Evolutionary conservation across 208 protist species (phyloP).

Genomic region (Leishmania amazonensis): DNA sequence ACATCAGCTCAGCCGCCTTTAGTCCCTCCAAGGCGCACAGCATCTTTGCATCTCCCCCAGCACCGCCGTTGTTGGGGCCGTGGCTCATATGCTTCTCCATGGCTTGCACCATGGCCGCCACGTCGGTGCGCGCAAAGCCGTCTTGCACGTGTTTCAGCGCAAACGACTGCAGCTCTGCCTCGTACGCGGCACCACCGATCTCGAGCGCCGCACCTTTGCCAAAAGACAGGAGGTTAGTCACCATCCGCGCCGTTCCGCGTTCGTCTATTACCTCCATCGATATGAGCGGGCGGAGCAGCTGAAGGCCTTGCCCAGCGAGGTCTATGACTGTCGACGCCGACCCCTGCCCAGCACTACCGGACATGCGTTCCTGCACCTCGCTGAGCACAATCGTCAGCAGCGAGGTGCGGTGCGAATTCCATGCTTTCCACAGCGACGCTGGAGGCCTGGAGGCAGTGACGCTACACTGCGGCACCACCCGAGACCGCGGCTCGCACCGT

Average conservation of each 20-base stretch:
- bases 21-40: constrained; percentile 7
- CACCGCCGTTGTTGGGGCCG: background rate
- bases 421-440: background rate
- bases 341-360: background rate
- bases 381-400: constrained; percentile 1
- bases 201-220: constrained; percentile 6
- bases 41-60: background rate
- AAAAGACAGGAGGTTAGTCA: constrained; percentile 12
- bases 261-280: constrained; percentile 11
- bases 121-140: constrained; percentile 10
- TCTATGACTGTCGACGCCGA: background rate
- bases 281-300: constrained; percentile 18
- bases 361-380: constrained; percentile 7
- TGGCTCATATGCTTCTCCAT: background rate
- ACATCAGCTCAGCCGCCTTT: constrained; percentile 10
- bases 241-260: constrained; percentile 16
- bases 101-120: constrained; percentile 3
- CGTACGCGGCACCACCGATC: constrained; percentile 11
- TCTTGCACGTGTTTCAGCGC: constrained; percentile 21
- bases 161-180: constrained; percentile 19
- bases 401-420: background rate
- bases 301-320: constrained; percentile 17
- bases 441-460: background rate
- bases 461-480: background rate
- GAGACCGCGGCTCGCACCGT: background rate